A percentile compares a stretch with the other conserved stretches of the same genome.
Conservation (phyloP, 2,329 filamentous ascomycete species). For the Alternaria ethzedia region DNA sequence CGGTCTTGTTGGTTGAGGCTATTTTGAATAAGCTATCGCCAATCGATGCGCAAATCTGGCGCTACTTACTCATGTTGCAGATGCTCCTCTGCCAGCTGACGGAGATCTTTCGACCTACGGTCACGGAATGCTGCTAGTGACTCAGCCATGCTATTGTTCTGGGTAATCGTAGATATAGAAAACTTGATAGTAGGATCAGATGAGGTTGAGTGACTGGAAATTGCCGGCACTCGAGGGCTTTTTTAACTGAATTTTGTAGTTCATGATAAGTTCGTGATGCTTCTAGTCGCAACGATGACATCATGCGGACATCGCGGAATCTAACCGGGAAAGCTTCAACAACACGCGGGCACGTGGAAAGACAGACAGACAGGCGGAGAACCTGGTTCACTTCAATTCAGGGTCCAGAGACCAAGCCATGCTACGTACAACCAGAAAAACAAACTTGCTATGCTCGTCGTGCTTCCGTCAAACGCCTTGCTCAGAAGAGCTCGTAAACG, state of each 20-base stretch:
- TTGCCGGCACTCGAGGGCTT: neutral
- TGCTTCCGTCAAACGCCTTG: slow-evolving; percentile 13
- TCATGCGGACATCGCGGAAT: slow-evolving; percentile 17
- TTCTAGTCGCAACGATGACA: slow-evolving; percentile 18
- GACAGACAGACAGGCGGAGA: neutral
- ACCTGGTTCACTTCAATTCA: neutral
- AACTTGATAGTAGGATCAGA: neutral
- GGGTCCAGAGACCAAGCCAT: neutral
- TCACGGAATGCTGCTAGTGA: slow-evolving; percentile 42
- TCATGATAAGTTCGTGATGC: slow-evolving; percentile 1
- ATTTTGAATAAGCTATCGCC: slow-evolving; percentile 5
- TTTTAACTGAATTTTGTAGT: neutral
- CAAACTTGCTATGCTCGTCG: neutral
- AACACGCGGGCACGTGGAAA: slow-evolving; percentile 5
- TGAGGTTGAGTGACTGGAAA: neutral
- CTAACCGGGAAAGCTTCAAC: slow-evolving; percentile 4
- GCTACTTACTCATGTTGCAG: slow-evolving; percentile 42
- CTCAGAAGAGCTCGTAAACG: slow-evolving; percentile 13
- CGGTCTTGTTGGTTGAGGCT: slow-evolving; percentile 64
- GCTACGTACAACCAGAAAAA: neutral
- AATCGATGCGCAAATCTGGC: neutral
- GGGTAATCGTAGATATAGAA: neutral
- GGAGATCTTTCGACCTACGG: slow-evolving; percentile 35
- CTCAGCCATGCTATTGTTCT: slow-evolving; percentile 29
- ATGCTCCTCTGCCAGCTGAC: slow-evolving; percentile 40